A percentile compares a stretch with the other conserved stretches of the same genome.
phyloP scores from a whole-genome alignment of 371 early-diverging fungal genomes.

The Rhizomucor miehei region DNA sequence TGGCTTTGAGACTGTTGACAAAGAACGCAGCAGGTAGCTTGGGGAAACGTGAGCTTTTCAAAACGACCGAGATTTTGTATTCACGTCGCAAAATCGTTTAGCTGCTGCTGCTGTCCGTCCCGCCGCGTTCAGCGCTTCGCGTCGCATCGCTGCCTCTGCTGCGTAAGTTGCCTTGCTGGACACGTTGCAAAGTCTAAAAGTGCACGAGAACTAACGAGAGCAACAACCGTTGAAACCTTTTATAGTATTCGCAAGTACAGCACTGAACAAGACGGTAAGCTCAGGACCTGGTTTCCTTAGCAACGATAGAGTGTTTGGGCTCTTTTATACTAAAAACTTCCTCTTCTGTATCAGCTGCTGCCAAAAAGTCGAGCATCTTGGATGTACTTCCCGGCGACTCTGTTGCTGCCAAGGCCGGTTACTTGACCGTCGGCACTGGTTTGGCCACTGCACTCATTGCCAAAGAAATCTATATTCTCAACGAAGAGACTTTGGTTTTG shows the following conservation, averaged over 20 bases:
- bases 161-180: conserved; percentile 39
- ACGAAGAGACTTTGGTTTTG: conserved; percentile 90
- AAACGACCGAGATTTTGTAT: neutral
- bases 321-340: neutral
- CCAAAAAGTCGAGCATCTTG: conserved; percentile 86
- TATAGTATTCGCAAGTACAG: conserved; percentile 38
- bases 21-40: conserved; percentile 28
- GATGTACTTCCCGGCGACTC: conserved; percentile 90
- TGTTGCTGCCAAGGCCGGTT: conserved; percentile 86
- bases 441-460: conserved; percentile 86
- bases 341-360: conserved; percentile 13
- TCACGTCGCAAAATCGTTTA: conserved; percentile 5
- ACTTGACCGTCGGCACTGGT: conserved; percentile 81
- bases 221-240: no score
- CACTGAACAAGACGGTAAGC: conserved; percentile 31
- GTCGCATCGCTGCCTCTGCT: conserved; percentile 38
- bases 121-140: conserved; percentile 33
- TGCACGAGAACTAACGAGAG: neutral
- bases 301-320: neutral
- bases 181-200: neutral
- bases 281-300: neutral
- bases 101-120: conserved; percentile 41
- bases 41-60: neutral
- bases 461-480: conserved; percentile 95
- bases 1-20: conserved; percentile 29